Percentiles rank a stretch among this genome's conserved stretches.
Evolutionary conservation across 805 yeast species (phyloP).

Genomic region (Hanseniaspora occidentalis): DNA sequence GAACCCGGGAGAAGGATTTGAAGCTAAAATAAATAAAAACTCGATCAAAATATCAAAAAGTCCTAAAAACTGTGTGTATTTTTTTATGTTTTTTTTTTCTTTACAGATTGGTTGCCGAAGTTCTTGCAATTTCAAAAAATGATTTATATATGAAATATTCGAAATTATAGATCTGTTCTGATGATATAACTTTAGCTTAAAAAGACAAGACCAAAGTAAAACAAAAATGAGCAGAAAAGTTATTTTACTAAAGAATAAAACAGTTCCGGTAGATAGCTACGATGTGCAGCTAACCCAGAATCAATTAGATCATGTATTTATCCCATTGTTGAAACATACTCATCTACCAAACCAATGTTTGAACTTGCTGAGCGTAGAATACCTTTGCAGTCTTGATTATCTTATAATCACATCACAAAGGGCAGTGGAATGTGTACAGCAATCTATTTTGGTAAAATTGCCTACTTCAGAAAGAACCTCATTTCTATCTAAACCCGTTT

Average conservation of each 20-base stretch:
- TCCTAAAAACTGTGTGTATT: no score
- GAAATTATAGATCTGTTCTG: no score
- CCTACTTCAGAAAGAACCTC: conserved; percentile 9
- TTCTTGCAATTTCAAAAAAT: no score
- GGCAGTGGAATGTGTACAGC: conserved; percentile 70
- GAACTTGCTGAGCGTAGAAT: conserved; percentile 30
- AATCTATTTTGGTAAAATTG: conserved; percentile 25
- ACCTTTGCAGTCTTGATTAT: conserved; percentile 32
- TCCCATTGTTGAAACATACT: conserved; percentile 64
- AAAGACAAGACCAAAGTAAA: background rate
- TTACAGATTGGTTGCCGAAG: no score
- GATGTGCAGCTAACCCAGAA: conserved; percentile 27
- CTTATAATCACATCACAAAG: conserved; percentile 81
- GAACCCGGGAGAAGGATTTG: no score
- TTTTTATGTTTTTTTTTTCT: no score
- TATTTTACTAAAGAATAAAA: conserved; percentile 57
- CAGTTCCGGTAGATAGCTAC: conserved; percentile 60
- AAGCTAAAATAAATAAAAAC: no score
- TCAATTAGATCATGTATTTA: conserved; percentile 37
- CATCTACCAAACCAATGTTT: conserved; percentile 36
- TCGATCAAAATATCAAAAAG: no score
- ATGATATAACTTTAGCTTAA: background rate
- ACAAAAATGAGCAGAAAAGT: conserved; percentile 18
- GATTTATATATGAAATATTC: no score
- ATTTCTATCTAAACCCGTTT: conserved; percentile 42